Base-by-base conservation (phyloP, 202 grass and related monocot species). In the Saccharum hybrid region DNA sequence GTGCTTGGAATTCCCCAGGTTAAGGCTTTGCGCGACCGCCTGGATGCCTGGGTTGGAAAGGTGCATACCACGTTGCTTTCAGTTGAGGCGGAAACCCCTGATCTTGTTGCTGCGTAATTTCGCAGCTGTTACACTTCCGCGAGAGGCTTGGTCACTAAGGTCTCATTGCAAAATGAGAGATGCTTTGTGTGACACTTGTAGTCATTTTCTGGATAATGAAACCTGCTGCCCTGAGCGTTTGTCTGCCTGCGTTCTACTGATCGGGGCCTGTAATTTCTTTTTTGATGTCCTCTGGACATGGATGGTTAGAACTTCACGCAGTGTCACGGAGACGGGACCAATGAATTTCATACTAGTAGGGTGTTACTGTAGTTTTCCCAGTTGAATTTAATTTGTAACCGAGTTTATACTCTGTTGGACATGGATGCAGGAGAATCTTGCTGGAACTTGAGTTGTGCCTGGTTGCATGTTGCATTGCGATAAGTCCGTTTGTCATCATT, bases 1-100 rank as follows among this genome's bases (percentile, higher is more conserved):
- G 96, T 99, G 66, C 76, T 99, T 60, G 96, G 96, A 74, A 89
- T 96, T 61, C 82, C 78, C 67, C 96, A 96, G 84, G 92, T 99
- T 42, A 94, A 91, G 79, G 94, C 96, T 5, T 74, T 99, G 81
- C 88, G 80, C 10, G 88, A 93, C 18, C 88, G 91, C 52, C 81
- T 99, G 40, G 91, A 96, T 81, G 69, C 85, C 15, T 99, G 96
- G 96, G 90, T 99, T 15, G 91, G 85, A 42, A 99, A 99, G 75
- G 93, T 99, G 76, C 93, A 88, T 42, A 88, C 86, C 2, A 86
- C 96, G 7, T 87, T 99, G 75, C 81, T 94, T 70, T 94, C 93
- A 7, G 91, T 99, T 31, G 96, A 99, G 82, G 91, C 93, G 12
- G 93, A 99, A 83, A 96, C 93, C 2, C 96, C 93, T 11, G 96